Evolutionary conservation across 2,329 filamentous ascomycete species (phyloP), one percentile per base, ranked within the genome.

Genomic region (Xylariaceae sp.): DNA sequence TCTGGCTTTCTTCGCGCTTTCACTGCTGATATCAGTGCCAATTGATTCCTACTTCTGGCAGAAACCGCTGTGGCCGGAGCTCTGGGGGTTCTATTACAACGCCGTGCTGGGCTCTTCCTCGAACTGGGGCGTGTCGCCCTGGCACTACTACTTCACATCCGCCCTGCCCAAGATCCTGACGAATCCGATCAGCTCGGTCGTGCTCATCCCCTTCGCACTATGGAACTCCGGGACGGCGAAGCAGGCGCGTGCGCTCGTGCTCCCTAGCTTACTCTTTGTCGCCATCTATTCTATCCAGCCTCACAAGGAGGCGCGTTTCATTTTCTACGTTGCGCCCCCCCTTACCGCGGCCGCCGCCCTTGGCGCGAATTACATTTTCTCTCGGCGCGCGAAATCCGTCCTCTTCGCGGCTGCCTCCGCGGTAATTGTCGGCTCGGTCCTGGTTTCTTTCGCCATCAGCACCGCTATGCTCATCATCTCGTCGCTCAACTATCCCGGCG

Each of bases 41-140:
- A 71, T 96, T 32, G 94, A 99, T 76, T 92, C 89, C 1, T 92
- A 91, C 74, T 95, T 97, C 74, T 99, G 92, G 94, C 90, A 92
- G 66, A 82, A 80, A 56, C 80, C 80, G 1, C 72, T 95, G 29
- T 99, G 94, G 94, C 92, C 94, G 0, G 94, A 99, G 70, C 83
- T 95, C 56, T 83, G 81, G 62, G 91, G 84, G 2, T 97, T 99
- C 74, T 85, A 88, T 70, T 97, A 88, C 78, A 99, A 99, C 70
- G 91, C 90, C 51, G 73, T 97, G 47, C 80, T 87, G 50, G 90
- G 91, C 19, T 86, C 89, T 55, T 88, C 92, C 0, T 86, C 88
- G 3, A 82, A 87, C 61, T 99, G 94, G 94, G 94, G 94, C 32
- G 86, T 86, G 8, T 88, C 86, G 8, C 88, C 91, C 0, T 92